A percentile compares a stretch with the other conserved stretches of the same genome.
Conservation (phyloP, 805 yeast species). For the Metschnikowia drakensbergensis region DNA sequence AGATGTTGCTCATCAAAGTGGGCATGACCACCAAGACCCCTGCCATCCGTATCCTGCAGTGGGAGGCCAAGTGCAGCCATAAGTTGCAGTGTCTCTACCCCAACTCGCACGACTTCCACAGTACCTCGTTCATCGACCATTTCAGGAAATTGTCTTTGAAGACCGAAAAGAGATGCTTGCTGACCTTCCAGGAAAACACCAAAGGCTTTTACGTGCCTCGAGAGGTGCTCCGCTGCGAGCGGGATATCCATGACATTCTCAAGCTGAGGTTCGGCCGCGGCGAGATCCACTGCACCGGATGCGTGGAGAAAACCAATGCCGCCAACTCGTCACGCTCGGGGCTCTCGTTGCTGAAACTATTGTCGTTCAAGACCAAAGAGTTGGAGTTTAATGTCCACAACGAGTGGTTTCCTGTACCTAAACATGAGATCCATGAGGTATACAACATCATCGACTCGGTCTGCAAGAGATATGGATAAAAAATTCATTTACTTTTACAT, state of each 20-base stretch:
- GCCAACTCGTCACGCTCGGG: neutral
- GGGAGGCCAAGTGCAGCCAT: conserved; percentile 52
- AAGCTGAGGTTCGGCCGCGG: conserved; percentile 45
- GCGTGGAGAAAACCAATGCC: conserved; percentile 20
- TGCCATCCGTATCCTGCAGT: conserved; percentile 41
- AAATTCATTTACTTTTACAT: conserved; percentile 3
- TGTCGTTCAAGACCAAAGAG: conserved; percentile 2
- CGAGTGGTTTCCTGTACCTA: conserved; percentile 58
- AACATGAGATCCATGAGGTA: conserved; percentile 20
- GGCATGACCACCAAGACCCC: conserved; percentile 53
- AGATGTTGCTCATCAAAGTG: conserved; percentile 44
- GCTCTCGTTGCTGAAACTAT: neutral
- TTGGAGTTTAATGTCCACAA: conserved; percentile 38
- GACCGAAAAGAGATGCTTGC: conserved; percentile 3
- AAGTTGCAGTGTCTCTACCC: conserved; percentile 41
- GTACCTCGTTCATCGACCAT: conserved; percentile 7
- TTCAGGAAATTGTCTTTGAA: conserved; percentile 9
- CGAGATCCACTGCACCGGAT: conserved; percentile 46
- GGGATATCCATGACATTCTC: conserved; percentile 37
- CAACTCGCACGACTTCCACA: conserved; percentile 10
- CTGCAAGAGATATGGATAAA: conserved; percentile 9
- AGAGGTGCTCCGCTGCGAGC: conserved; percentile 37
- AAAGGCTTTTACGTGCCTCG: conserved; percentile 35
- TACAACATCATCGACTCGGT: conserved; percentile 14
- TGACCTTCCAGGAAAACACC: conserved; percentile 20